These are phyloP conservation scores for Nitzschia sp. DNA, from an alignment of 108 stramenopile genomes.

Conservation along the genomic window DNA sequence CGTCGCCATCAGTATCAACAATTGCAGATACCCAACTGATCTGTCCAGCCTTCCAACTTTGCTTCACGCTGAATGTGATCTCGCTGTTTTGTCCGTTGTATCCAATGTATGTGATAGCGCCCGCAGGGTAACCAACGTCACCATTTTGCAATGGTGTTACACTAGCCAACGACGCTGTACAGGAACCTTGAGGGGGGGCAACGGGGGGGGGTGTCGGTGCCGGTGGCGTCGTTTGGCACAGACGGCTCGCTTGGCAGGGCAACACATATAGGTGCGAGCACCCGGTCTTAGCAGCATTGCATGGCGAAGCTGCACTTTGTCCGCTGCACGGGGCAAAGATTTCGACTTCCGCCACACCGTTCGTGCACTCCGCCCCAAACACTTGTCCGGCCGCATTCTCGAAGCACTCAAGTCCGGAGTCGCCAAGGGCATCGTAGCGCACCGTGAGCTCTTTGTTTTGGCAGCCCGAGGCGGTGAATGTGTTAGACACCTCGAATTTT, in stretches of 20 bases:
- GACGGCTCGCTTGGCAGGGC: not conserved
- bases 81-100: no score
- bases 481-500: conserved; percentile 5
- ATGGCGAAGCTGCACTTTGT: not conserved
- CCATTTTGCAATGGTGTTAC: not conserved
- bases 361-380: not conserved
- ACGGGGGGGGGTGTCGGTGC: not conserved
- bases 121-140: no score
- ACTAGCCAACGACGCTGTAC: no score
- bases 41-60: not conserved
- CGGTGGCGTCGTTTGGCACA: not conserved
- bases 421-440: not conserved
- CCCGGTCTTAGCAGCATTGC: not conserved
- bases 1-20: conserved; percentile 5
- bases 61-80: not conserved
- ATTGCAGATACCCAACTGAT: conserved; percentile 5
- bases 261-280: not conserved
- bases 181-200: not conserved
- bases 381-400: no score
- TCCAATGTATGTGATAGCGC: no score
- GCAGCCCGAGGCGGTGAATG: no score
- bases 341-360: conserved; percentile 8
- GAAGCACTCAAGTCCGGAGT: not conserved
- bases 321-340: conserved; percentile 1
- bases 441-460: no score